Base-by-base conservation (phyloP, 2,329 filamentous ascomycete genomes). In the Claviceps africana region DNA sequence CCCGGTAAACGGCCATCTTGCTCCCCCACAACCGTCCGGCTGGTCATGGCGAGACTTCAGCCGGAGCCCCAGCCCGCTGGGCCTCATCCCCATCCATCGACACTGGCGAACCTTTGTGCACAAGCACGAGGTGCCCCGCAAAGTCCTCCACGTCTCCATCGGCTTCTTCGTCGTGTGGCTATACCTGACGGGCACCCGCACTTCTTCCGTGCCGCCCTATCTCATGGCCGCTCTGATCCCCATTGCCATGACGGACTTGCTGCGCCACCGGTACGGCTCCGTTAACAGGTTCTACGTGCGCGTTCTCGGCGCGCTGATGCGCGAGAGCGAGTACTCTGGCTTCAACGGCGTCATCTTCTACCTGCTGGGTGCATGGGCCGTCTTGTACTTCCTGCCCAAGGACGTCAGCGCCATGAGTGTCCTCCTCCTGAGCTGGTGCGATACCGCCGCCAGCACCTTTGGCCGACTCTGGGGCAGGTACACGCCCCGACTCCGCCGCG, bases 321-420 rank as follows among this genome's bases (percentile, higher is more conserved):
- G 93, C 51, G 93, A 98, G 72, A 93, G 86, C 57, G 93, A 98
- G 70, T 95, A 91, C 59, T 77, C 83, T 47, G 88, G 89, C 50
- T 98, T 88, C 76, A 98, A 98, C 65, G 93, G 93, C 50, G 91
- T 97, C 59, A 94, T 98, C 58, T 96, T 87, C 74, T 98, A 97
- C 69, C 80, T 98, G 10, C 78, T 96, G 8, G 93, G 93, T 53
- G 84, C 89, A 30, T 96, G 89, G 82, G 76, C 83, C 33, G 88
- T 91, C 17, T 79, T 97, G 58, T 81, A 81, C 59, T 88, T 88
- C 66, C 88, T 94, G 66, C 88, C 90, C 57, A 98, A 97, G 71
- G 93, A 98, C 61, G 79, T 98, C 25, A 89, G 85, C 8, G 85
- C 95, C 48, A 85, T 97, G 74, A 83, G 86, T 55, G 85, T 97